These are phyloP conservation scores for Lasiodiplodia sp. DNA, from an alignment of 2,329 filamentous ascomycete genomes.

Conservation along the genomic window DNA sequence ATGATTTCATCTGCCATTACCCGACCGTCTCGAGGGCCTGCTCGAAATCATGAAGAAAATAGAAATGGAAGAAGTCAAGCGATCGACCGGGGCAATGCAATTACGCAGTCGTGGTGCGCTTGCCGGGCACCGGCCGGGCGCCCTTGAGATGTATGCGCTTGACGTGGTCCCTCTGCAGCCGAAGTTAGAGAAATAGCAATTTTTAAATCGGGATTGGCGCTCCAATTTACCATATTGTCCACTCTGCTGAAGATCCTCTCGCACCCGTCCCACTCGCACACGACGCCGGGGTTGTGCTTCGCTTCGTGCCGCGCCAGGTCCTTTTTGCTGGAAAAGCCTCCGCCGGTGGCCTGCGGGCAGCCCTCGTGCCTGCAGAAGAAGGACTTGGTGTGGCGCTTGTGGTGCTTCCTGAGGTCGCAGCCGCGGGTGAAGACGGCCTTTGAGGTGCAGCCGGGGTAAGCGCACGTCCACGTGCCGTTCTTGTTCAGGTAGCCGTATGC, in stretches of 20 bases:
- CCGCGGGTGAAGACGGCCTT: slow-evolving; percentile 64
- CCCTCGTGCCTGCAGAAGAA: slow-evolving; percentile 67
- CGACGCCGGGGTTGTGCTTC: slow-evolving; percentile 67
- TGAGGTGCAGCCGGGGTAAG: slow-evolving; percentile 66
- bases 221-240: slow-evolving; percentile 64
- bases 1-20: slow-evolving; percentile 27
- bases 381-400: slow-evolving; percentile 67
- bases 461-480: slow-evolving; percentile 64
- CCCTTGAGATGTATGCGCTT: slow-evolving; percentile 50
- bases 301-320: slow-evolving; percentile 68
- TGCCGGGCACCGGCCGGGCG: slow-evolving; percentile 23
- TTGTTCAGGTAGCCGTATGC: slow-evolving; percentile 53
- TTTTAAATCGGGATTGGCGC: slow-evolving; percentile 6
- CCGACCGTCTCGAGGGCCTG: slow-evolving; percentile 27
- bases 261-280: slow-evolving; percentile 66
- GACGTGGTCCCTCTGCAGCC: slow-evolving; percentile 47
- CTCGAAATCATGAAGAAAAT: slow-evolving; percentile 17
- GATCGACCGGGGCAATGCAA: not conserved
- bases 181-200: not conserved
- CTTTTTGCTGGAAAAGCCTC: slow-evolving; percentile 69
- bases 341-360: slow-evolving; percentile 63
- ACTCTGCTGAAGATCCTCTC: slow-evolving; percentile 66
- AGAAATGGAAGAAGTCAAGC: not conserved
- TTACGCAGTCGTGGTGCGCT: slow-evolving; percentile 28
- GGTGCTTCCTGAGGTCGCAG: slow-evolving; percentile 69